Conservation (phyloP, 768 basidiomycete species). For the Pisolithus orientalis region DNA sequence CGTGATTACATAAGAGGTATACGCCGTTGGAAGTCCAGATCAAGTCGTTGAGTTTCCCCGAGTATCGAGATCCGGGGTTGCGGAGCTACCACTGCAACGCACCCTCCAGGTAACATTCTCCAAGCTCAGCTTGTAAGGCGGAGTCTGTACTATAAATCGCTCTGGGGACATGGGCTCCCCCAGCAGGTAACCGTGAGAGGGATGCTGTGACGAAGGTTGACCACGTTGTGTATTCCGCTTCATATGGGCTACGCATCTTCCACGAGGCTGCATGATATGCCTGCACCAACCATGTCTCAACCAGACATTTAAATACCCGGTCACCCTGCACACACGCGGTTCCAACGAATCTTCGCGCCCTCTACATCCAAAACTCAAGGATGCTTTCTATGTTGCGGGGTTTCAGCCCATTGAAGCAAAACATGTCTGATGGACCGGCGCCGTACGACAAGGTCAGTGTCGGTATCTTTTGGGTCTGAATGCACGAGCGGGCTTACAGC, state of each 20-base stretch:
- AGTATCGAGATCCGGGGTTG: background rate
- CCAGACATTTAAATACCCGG: conserved; percentile 11
- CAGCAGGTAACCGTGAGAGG: background rate
- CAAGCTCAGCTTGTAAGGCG: background rate
- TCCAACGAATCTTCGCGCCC: conserved; percentile 15
- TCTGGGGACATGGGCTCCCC: background rate
- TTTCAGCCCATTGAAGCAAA: conserved; percentile 20
- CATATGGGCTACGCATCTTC: conserved; percentile 24
- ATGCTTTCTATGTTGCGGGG: conserved; percentile 18
- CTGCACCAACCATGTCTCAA: background rate
- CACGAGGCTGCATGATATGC: conserved; percentile 21
- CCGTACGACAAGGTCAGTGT: conserved; percentile 26
- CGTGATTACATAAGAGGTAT: background rate
- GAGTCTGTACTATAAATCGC: background rate
- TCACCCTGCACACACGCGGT: conserved; percentile 8
- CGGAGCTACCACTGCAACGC: background rate
- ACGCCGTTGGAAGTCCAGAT: background rate
- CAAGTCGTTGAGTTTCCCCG: background rate
- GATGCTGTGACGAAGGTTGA: background rate
- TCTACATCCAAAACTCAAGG: conserved; percentile 14
- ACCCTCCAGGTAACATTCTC: background rate
- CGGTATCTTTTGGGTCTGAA: background rate
- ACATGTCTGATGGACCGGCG: conserved; percentile 18
- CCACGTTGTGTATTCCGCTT: conserved; percentile 10
- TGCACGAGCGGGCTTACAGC: background rate